Conservation (phyloP, 805 yeast species). For the Zygoascus flipseniorum region DNA sequence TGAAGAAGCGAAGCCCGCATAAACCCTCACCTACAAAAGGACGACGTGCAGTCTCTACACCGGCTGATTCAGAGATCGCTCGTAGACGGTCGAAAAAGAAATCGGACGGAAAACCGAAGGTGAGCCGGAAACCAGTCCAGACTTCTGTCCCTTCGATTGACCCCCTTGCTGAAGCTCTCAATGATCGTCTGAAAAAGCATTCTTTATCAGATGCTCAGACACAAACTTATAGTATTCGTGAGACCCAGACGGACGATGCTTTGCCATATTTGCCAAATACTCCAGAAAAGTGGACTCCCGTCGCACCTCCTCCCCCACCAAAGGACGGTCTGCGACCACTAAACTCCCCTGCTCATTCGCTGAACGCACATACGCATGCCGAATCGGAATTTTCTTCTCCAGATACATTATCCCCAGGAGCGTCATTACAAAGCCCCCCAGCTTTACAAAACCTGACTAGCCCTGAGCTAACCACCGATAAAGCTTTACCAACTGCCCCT, state of each 20-base stretch:
- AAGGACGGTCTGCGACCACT: background rate
- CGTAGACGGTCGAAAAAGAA: background rate
- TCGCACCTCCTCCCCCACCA: background rate
- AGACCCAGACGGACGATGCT: background rate
- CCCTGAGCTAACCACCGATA: background rate
- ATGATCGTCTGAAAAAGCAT: background rate
- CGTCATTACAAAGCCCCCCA: background rate
- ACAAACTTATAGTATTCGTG: background rate
- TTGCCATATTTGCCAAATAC: background rate
- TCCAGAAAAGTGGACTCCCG: background rate
- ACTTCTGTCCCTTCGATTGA: background rate
- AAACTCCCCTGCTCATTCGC: background rate
- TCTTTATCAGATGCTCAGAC: background rate
- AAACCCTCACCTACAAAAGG: background rate
- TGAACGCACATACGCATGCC: background rate
- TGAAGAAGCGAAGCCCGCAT: background rate
- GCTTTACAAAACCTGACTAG: background rate
- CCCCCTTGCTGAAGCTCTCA: background rate
- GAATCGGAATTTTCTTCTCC: background rate
- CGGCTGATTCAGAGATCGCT: background rate
- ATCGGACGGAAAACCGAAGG: background rate
- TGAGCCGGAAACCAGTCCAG: background rate
- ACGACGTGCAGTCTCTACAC: background rate
- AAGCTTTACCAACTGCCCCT: background rate
- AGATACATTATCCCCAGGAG: background rate